Evolutionary conservation across 208 protist species (phyloP).

Genomic region (Vickermania spadyakhi): DNA sequence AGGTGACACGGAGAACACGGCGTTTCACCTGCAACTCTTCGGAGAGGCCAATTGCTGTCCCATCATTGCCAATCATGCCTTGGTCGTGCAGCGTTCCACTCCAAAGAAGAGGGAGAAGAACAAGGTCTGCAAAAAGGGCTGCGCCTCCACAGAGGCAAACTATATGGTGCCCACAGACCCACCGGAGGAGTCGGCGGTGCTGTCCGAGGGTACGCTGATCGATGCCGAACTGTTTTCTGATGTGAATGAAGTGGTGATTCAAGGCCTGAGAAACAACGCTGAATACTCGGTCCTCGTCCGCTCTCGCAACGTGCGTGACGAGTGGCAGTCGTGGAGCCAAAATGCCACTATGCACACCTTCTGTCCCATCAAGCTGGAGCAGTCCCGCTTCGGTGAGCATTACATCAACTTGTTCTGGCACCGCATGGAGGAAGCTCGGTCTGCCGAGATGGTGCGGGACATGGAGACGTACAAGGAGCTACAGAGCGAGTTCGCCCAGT

Average conservation of each 20-base stretch:
- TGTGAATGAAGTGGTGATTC: conserved; percentile 25
- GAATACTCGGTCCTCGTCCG: conserved; percentile 38
- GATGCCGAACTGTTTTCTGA: conserved; percentile 28
- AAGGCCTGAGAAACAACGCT: conserved; percentile 24
- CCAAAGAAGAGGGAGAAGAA: conserved; percentile 14
- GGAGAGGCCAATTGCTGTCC: conserved; percentile 31
- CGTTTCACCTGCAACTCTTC: conserved; percentile 42
- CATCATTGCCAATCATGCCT: conserved; percentile 14
- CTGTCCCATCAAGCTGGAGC: conserved; percentile 49
- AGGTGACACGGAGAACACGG: conserved; percentile 40
- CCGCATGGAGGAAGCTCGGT: conserved; percentile 21
- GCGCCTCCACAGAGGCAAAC: neutral
- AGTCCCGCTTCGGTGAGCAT: conserved; percentile 84
- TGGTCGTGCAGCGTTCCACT: neutral
- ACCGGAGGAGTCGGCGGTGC: conserved; percentile 2
- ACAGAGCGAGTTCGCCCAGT: conserved; percentile 44
- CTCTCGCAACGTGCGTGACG: conserved; percentile 33
- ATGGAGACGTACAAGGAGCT: conserved; percentile 36
- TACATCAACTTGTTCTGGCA: conserved; percentile 90
- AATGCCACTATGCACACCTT: conserved; percentile 42
- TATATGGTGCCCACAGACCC: neutral
- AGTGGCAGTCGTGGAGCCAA: conserved; percentile 82
- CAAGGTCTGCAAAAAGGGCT: conserved; percentile 1
- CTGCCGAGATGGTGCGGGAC: conserved; percentile 15
- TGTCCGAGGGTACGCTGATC: conserved; percentile 18